Conservation (phyloP, 2,329 filamentous ascomycete genomes). For the Arthrocladium fulminans region DNA sequence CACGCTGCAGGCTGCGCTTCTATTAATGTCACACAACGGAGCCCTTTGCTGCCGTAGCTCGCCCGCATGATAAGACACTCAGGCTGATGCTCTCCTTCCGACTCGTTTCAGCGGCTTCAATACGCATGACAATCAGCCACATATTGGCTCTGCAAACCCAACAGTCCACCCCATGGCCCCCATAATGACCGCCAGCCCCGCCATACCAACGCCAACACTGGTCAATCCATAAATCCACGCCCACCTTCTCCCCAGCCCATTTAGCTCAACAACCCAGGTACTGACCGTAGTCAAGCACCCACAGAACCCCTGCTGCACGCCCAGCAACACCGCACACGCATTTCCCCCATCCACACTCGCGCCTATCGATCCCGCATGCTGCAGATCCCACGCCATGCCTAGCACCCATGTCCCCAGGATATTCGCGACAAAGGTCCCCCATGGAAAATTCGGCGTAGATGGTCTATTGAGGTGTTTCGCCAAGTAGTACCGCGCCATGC, state of each 20-base stretch:
- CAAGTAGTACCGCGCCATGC: slow-evolving; percentile 60
- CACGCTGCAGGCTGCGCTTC: no score
- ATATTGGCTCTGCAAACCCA: slow-evolving; percentile 38
- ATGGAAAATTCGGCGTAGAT: slow-evolving; percentile 55
- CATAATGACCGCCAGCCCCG: slow-evolving; percentile 60
- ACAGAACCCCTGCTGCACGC: slow-evolving; percentile 55
- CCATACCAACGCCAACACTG: slow-evolving; percentile 53
- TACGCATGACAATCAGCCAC: slow-evolving; percentile 13
- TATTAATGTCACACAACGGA: no score
- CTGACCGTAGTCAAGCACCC: slow-evolving; percentile 57
- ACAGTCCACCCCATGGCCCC: slow-evolving; percentile 64
- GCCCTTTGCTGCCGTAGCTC: no score
- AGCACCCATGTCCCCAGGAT: slow-evolving; percentile 63
- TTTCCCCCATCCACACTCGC: slow-evolving; percentile 26
- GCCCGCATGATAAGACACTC: no score
- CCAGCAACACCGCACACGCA: slow-evolving; percentile 54
- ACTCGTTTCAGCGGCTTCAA: no score
- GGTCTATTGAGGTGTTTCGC: slow-evolving; percentile 57
- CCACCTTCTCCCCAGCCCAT: slow-evolving; percentile 41
- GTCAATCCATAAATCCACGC: slow-evolving; percentile 45
- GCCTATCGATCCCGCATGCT: slow-evolving; percentile 46
- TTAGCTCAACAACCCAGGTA: slow-evolving; percentile 54
- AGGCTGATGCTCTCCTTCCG: no score
- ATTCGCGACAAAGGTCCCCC: slow-evolving; percentile 76
- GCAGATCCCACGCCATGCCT: slow-evolving; percentile 66